These are phyloP conservation scores for Heliamphora exappendiculata DNA, from an alignment of 148 eudicot species.

Conservation along the genomic window DNA sequence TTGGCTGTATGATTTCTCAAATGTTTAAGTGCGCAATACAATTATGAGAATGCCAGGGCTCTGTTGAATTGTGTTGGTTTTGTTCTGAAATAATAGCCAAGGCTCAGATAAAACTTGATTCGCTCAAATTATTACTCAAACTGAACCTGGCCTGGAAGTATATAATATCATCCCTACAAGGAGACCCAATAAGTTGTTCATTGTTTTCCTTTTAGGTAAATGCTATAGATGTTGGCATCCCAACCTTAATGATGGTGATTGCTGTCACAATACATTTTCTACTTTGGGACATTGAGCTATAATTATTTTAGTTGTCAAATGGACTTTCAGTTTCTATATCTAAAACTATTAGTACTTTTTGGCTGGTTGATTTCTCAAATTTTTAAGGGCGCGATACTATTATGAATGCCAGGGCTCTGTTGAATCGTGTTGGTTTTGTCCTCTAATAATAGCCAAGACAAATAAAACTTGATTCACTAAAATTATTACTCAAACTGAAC, in stretches of 20 bases:
- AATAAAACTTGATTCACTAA: not conserved
- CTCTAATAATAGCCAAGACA: not conserved
- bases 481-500: not conserved
- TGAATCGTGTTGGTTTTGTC: not conserved
- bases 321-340: not conserved
- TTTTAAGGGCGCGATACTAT: not conserved
- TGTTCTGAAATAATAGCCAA: not conserved
- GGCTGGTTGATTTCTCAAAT: not conserved
- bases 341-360: not conserved
- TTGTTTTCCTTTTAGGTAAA: not conserved
- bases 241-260: not conserved
- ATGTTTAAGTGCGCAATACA: not conserved
- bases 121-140: not conserved
- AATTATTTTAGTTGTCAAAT: not conserved
- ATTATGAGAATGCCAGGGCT: not conserved
- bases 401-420: not conserved
- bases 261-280: not conserved
- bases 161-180: not conserved
- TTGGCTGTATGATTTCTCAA: not conserved
- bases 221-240: not conserved
- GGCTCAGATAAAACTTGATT: not conserved
- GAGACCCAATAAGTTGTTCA: not conserved
- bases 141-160: not conserved
- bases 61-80: not conserved
- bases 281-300: not conserved